phyloP scores from a whole-genome alignment of 2,329 filamentous ascomycete species.

The Delphinella strobiligena region DNA sequence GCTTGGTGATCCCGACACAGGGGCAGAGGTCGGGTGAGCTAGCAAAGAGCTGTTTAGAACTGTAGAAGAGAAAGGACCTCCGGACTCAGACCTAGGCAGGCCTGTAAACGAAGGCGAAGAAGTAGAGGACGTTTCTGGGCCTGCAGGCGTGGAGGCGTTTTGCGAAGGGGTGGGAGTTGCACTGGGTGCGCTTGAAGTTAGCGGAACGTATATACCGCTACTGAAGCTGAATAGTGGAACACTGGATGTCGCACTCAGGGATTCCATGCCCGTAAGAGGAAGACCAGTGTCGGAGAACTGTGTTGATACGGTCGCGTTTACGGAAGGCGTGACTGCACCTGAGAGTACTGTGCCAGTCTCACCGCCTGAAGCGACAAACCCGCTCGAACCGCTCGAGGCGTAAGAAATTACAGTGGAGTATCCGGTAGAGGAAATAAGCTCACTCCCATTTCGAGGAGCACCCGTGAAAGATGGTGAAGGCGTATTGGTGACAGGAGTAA shows the following conservation, averaged over 20 bases:
- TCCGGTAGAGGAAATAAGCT: not conserved
- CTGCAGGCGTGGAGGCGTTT: not conserved
- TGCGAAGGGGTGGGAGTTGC: not conserved
- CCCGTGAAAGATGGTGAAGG: not conserved
- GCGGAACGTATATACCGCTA: not conserved
- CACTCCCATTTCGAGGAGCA: not conserved
- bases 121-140: not conserved
- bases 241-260: not conserved
- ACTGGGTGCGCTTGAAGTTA: not conserved
- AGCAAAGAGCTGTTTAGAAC: not conserved
- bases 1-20: too few species aligned
- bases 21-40: too few species aligned
- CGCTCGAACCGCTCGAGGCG: not conserved
- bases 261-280: constrained; percentile 1
- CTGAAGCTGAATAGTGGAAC: constrained; percentile 6
- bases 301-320: not conserved
- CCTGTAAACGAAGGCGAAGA: constrained; percentile 1
- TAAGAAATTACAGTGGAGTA: not conserved
- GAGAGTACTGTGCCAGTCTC: not conserved
- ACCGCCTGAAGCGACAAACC: not conserved
- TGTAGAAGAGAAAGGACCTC: not conserved
- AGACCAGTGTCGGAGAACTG: not conserved
- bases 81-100: not conserved
- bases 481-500: not conserved
- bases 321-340: not conserved